A percentile compares a stretch with the other conserved stretches of the same genome.
phyloP scores from a whole-genome alignment of 495 filamentous ascomycete species.

The Penicillium longicatenatum region DNA sequence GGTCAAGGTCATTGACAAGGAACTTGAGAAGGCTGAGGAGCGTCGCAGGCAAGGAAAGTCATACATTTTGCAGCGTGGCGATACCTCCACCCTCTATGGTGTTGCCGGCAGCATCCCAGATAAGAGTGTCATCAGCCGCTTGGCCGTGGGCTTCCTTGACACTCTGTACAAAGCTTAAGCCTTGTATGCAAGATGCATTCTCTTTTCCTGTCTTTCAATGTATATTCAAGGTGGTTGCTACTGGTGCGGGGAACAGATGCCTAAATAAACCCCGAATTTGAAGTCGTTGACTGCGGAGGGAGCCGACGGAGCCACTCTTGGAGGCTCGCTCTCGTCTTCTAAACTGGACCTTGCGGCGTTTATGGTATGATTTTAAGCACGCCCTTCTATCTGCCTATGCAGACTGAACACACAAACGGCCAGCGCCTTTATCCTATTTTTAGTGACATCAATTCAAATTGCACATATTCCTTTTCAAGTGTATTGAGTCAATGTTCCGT shows the following conservation, averaged over 20 bases:
- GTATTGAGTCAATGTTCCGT: constrained; percentile 17
- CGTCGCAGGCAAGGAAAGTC: constrained; percentile 64
- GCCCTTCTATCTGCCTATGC: not conserved
- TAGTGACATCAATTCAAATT: constrained; percentile 29
- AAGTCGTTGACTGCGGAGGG: not conserved
- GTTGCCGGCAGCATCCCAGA: constrained; percentile 94
- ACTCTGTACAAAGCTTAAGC: constrained; percentile 88
- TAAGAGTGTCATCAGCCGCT: constrained; percentile 88
- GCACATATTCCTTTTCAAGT: constrained; percentile 24
- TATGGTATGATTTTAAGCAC: constrained; percentile 5
- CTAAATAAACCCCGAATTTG: not conserved
- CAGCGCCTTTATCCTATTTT: constrained; percentile 17
- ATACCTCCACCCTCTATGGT: constrained; percentile 89
- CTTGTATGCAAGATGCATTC: not conserved
- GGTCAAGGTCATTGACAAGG: constrained; percentile 72
- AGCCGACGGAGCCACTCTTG: not conserved
- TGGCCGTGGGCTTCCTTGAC: constrained; percentile 92
- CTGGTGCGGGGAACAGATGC: not conserved
- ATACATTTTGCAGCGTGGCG: constrained; percentile 53
- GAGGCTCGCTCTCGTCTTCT: constrained; percentile 7
- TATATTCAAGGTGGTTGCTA: constrained; percentile 14
- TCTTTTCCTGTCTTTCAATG: constrained; percentile 10
- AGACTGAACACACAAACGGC: constrained; percentile 11
- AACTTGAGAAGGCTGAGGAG: constrained; percentile 76
- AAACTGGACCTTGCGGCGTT: constrained; percentile 10